These are phyloP conservation scores for Aspergillus mulundensis DNA, from an alignment of 495 filamentous ascomycete species.

Conservation along the genomic window DNA sequence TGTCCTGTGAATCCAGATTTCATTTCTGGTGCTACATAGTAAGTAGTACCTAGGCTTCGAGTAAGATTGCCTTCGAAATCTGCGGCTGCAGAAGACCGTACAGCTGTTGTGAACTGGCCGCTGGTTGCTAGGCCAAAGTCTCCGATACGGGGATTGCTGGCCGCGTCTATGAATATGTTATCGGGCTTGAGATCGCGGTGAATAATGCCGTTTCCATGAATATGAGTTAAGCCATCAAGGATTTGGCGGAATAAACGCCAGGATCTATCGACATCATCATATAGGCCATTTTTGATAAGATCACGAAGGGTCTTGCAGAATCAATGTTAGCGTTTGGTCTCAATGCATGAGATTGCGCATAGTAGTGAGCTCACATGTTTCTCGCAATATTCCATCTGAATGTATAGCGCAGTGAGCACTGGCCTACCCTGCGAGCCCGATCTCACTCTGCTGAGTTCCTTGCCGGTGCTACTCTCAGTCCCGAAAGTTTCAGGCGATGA, in stretches of 20 bases:
- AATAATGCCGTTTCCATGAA: constrained; percentile 87
- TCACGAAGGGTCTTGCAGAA: constrained; percentile 73
- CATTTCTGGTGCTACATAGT: constrained; percentile 93
- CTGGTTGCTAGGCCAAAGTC: constrained; percentile 94
- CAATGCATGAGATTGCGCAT: background rate
- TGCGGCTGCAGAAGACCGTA: constrained; percentile 40
- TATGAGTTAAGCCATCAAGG: constrained; percentile 83
- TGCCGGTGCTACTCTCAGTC: constrained; percentile 25
- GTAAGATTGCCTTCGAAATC: constrained; percentile 61
- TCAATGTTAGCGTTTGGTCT: constrained; percentile 15
- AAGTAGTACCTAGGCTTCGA: constrained; percentile 86
- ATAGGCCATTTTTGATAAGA: constrained; percentile 74
- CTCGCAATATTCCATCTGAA: constrained; percentile 97
- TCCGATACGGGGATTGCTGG: constrained; percentile 87
- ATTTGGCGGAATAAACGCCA: constrained; percentile 93
- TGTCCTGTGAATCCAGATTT: constrained; percentile 63
- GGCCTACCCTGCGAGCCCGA: constrained; percentile 40
- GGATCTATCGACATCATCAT: constrained; percentile 65
- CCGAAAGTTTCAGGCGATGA: constrained; percentile 23
- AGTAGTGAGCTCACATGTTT: constrained; percentile 58
- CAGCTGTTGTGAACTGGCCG: constrained; percentile 63
- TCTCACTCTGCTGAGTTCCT: constrained; percentile 29
- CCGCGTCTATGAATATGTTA: constrained; percentile 91
- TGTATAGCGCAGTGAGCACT: constrained; percentile 63
- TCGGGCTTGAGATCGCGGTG: constrained; percentile 98